Percentiles rank a stretch among this genome's conserved stretches.
phyloP scores from a whole-genome alignment of 768 basidiomycete genomes.

The Mycena polygramma region DNA sequence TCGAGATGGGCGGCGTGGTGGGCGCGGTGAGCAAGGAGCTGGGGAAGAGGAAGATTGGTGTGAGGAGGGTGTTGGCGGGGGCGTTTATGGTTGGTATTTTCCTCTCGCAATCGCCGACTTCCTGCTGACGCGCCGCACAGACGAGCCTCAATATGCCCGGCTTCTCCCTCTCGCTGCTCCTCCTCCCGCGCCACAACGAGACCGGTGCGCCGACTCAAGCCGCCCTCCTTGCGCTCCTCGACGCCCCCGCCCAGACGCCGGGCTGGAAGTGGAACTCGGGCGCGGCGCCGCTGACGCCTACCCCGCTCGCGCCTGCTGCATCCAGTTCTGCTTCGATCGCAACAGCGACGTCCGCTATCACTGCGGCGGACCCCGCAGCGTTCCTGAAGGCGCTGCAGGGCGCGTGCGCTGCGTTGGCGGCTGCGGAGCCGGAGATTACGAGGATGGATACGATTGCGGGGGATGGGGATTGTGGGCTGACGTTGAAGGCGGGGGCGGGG shows the following conservation, averaged over 20 bases:
- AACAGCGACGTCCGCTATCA: slow-evolving; percentile 34
- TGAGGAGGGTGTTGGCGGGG: too few species aligned
- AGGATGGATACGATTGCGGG: slow-evolving; percentile 92
- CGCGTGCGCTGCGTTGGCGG: slow-evolving; percentile 76
- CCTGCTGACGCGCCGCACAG: slow-evolving; percentile 48
- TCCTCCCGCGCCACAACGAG: slow-evolving; percentile 63
- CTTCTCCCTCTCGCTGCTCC: slow-evolving; percentile 86
- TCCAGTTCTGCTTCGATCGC: slow-evolving; percentile 12
- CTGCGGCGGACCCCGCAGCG: slow-evolving; percentile 54
- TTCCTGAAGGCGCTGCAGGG: slow-evolving; percentile 71
- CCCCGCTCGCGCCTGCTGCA: slow-evolving; percentile 36
- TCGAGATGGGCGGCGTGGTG: slow-evolving; percentile 67
- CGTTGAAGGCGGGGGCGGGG: slow-evolving; percentile 77
- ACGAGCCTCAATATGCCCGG: slow-evolving; percentile 95
- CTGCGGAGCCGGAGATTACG: slow-evolving; percentile 91
- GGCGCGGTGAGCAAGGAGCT: too few species aligned
- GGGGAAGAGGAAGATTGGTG: too few species aligned
- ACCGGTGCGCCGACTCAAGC: slow-evolving; percentile 48
- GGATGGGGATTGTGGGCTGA: slow-evolving; percentile 80
- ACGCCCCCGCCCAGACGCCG: slow-evolving; percentile 74
- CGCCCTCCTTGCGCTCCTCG: slow-evolving; percentile 73
- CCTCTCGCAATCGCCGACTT: too few species aligned
- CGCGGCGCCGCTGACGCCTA: slow-evolving; percentile 50
- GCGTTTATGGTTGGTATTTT: too few species aligned
- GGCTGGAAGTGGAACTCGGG: slow-evolving; percentile 89